Percentiles rank a stretch among this genome's conserved stretches.
These are phyloP conservation scores for Cercospora sesami DNA, from an alignment of 2,329 filamentous ascomycete species.

Conservation along the genomic window DNA sequence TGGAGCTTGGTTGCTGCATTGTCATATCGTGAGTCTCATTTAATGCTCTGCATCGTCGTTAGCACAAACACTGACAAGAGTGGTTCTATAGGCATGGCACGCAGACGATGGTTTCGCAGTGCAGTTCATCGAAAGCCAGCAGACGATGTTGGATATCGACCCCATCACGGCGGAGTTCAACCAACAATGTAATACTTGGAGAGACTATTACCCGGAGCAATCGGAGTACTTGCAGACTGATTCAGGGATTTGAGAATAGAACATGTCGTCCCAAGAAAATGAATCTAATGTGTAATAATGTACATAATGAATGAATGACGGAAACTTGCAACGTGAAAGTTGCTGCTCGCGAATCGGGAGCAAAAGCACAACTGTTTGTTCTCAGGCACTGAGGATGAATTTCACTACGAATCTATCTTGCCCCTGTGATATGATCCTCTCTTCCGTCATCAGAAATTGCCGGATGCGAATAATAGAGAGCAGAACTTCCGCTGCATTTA, in stretches of 20 bases:
- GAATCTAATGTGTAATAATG: constrained; percentile 10
- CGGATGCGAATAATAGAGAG: no score
- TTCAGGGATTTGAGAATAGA: constrained; percentile 32
- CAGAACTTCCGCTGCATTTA: no score
- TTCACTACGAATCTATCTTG: background rate
- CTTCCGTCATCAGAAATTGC: background rate
- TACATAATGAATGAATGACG: constrained; percentile 21
- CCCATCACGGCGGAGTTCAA: constrained; percentile 32
- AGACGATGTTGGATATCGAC: constrained; percentile 29
- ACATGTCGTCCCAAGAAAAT: background rate
- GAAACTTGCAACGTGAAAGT: background rate
- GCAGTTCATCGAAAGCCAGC: constrained; percentile 37
- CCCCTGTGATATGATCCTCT: background rate
- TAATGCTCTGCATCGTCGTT: no score
- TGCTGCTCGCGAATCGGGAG: background rate
- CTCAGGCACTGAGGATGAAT: background rate
- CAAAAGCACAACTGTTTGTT: background rate
- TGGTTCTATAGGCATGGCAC: constrained; percentile 32
- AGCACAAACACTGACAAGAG: no score
- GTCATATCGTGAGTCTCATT: constrained; percentile 40
- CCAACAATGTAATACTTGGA: constrained; percentile 36
- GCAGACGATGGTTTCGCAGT: constrained; percentile 38
- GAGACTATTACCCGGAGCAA: constrained; percentile 30
- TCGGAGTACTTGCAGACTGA: constrained; percentile 36
- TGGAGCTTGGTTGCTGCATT: constrained; percentile 47